These are phyloP conservation scores for Leccinellum rugosiceps DNA, from an alignment of 768 basidiomycete genomes.

Conservation along the genomic window DNA sequence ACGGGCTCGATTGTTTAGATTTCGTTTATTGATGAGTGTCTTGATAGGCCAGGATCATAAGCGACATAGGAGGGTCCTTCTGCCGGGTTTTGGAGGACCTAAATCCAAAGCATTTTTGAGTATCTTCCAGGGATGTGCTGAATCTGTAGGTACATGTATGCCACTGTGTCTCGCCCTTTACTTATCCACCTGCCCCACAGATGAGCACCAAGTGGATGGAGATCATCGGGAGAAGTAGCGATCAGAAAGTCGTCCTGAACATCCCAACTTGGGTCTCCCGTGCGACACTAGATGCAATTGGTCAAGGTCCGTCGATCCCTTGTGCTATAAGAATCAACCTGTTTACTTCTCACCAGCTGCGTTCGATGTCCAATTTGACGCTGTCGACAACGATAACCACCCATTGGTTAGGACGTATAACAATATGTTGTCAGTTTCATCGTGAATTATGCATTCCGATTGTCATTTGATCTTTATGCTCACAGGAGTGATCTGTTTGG, in stretches of 20 bases:
- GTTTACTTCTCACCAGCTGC: neutral
- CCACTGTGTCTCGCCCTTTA: too few species aligned
- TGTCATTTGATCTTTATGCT: constrained; percentile 5
- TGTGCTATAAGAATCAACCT: neutral
- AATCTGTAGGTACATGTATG: constrained; percentile 15
- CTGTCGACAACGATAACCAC: constrained; percentile 7
- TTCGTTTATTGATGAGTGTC: too few species aligned
- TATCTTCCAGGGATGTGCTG: constrained; percentile 42
- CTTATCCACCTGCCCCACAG: too few species aligned
- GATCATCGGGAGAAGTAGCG: neutral
- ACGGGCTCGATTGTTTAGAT: too few species aligned
- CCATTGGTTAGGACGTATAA: constrained; percentile 7
- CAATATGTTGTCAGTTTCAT: constrained; percentile 9
- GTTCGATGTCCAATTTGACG: constrained; percentile 47
- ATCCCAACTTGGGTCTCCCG: neutral
- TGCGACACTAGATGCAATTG: constrained; percentile 34
- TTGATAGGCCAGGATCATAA: constrained; percentile 41
- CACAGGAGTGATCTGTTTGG: constrained; percentile 13
- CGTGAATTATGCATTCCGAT: constrained; percentile 2
- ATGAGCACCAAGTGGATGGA: neutral
- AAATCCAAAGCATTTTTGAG: constrained; percentile 50
- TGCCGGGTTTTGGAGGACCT: constrained; percentile 51
- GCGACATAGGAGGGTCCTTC: constrained; percentile 52
- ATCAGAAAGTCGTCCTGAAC: neutral
- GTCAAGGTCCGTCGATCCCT: constrained; percentile 34